phyloP scores from a whole-genome alignment of 2,329 filamentous ascomycete species.

The Cladosporium phlei region DNA sequence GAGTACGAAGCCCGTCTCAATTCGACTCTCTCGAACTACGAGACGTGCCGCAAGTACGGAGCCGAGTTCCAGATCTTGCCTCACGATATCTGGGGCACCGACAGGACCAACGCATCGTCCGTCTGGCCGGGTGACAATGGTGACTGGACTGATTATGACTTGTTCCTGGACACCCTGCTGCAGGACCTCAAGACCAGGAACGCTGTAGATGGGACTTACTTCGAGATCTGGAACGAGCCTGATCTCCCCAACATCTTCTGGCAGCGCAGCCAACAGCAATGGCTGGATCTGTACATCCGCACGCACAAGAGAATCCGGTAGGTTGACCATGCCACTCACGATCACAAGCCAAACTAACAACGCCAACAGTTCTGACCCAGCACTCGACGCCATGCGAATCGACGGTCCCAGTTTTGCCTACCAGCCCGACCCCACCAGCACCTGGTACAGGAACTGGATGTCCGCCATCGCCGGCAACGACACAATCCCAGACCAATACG shows the following conservation, averaged over 20 bases:
- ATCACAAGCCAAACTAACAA: not conserved
- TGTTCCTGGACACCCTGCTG: constrained; percentile 39
- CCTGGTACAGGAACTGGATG: constrained; percentile 41
- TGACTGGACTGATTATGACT: constrained; percentile 45
- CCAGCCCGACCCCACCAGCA: constrained; percentile 30
- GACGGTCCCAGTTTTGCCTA: constrained; percentile 38
- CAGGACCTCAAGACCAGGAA: constrained; percentile 36
- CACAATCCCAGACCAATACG: constrained; percentile 41
- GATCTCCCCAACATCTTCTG: constrained; percentile 38
- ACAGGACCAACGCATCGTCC: constrained; percentile 23
- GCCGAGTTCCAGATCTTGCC: constrained; percentile 21
- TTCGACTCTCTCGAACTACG: constrained; percentile 44
- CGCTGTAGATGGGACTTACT: constrained; percentile 35
- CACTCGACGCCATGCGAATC: constrained; percentile 24
- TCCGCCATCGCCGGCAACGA: constrained; percentile 33
- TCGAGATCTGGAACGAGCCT: constrained; percentile 54
- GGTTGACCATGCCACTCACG: not conserved
- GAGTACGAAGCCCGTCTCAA: constrained; percentile 36
- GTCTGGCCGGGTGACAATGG: constrained; percentile 33
- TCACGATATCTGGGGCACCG: constrained; percentile 26
- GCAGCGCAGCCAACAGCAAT: constrained; percentile 36
- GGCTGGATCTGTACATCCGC: constrained; percentile 38
- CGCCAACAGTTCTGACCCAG: constrained; percentile 20
- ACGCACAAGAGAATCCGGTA: constrained; percentile 36
- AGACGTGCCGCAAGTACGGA: constrained; percentile 35